Conservation (phyloP, 257 asterid species). For the Gynochthodes officinalis region DNA sequence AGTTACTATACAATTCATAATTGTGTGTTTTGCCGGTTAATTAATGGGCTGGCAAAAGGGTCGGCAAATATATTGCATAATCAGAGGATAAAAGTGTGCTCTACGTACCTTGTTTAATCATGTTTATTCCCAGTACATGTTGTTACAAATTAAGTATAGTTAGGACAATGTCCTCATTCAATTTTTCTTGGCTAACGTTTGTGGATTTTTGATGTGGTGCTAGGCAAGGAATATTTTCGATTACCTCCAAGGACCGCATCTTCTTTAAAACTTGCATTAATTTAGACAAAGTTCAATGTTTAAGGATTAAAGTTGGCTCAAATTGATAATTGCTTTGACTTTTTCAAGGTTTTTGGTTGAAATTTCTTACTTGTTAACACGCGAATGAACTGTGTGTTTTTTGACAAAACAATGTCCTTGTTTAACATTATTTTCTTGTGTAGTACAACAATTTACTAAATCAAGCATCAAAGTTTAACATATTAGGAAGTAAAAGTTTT, state of each 20-base stretch:
- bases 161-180: too few species aligned
- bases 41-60: slow-evolving; percentile 14
- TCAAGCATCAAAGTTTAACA: too few species aligned
- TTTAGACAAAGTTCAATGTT: slow-evolving; percentile 3
- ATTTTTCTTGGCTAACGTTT: too few species aligned
- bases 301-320: not conserved
- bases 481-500: too few species aligned
- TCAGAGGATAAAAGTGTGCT: not conserved
- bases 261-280: not conserved
- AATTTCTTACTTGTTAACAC: not conserved
- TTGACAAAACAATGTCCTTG: not conserved
- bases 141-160: too few species aligned
- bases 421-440: too few species aligned
- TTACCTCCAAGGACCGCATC: not conserved
- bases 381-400: not conserved
- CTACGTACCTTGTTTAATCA: too few species aligned
- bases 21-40: slow-evolving; percentile 13
- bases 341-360: slow-evolving; percentile 4
- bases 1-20: not conserved
- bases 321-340: slow-evolving; percentile 21
- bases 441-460: too few species aligned
- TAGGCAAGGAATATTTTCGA: not conserved
- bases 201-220: too few species aligned
- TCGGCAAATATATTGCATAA: not conserved
- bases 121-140: too few species aligned